These are phyloP conservation scores for Diophrys appendiculata DNA, from an alignment of 73 alveolate genomes.

Conservation along the genomic window DNA sequence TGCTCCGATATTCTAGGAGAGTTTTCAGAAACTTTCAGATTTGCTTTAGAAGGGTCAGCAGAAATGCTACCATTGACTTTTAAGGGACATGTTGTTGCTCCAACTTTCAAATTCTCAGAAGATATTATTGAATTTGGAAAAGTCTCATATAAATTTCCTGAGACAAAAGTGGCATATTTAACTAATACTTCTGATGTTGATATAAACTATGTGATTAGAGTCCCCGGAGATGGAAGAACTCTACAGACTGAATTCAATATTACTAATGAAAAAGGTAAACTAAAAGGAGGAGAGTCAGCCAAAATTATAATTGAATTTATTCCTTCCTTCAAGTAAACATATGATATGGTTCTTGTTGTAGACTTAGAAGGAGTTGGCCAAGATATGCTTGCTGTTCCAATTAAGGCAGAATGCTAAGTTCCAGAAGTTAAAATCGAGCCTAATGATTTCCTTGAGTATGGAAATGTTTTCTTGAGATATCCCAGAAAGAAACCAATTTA, in stretches of 20 bases:
- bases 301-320: slow-evolving; percentile 95
- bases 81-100: slow-evolving; percentile 99
- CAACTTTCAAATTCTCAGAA: slow-evolving; percentile 97
- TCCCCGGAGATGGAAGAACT: slow-evolving; percentile 99
- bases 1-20: slow-evolving; percentile 99
- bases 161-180: slow-evolving; percentile 88
- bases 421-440: slow-evolving; percentile 99
- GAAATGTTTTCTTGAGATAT: slow-evolving; percentile 95
- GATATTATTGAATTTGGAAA: slow-evolving; percentile 98
- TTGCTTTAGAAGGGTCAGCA: slow-evolving; percentile 95
- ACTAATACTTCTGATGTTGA: slow-evolving; percentile 98
- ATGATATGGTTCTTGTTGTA: slow-evolving; percentile 98
- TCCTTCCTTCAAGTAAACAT: slow-evolving; percentile 88
- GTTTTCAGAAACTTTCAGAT: slow-evolving; percentile 97
- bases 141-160: slow-evolving; percentile 98
- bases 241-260: slow-evolving; percentile 98
- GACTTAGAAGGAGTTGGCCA: slow-evolving; percentile 99
- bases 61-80: slow-evolving; percentile 83
- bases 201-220: slow-evolving; percentile 94
- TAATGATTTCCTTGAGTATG: slow-evolving; percentile 94
- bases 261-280: slow-evolving; percentile 94
- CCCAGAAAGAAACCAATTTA: slow-evolving; percentile 91
- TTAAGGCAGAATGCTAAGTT: slow-evolving; percentile 98
- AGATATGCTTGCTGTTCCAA: slow-evolving; percentile 97
- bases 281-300: slow-evolving; percentile 87